Conservation (phyloP, 768 basidiomycete species). For the Lentinula edodes region DNA sequence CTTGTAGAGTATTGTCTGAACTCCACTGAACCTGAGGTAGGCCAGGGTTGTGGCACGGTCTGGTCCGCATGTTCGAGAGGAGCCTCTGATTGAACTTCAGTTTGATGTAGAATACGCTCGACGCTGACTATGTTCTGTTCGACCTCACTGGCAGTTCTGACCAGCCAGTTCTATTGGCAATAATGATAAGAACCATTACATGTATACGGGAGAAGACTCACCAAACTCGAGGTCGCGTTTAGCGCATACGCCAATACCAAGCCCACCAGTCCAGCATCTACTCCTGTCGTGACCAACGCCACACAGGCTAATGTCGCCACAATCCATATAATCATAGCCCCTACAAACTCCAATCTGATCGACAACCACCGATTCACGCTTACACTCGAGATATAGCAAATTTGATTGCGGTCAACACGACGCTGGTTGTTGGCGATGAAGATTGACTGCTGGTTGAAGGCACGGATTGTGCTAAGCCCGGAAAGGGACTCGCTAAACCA, state of each 20-base stretch:
- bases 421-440: conserved; percentile 67
- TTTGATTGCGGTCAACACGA: conserved; percentile 82
- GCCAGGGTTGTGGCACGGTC: conserved; percentile 62
- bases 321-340: conserved; percentile 71
- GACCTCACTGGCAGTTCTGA: conserved; percentile 79
- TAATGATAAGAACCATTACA: background rate
- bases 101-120: conserved; percentile 83
- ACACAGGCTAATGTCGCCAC: conserved; percentile 62
- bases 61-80: conserved; percentile 59
- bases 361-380: conserved; percentile 75
- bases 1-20: conserved; percentile 77
- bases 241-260: conserved; percentile 82
- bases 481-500: conserved; percentile 77
- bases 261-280: conserved; percentile 87
- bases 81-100: conserved; percentile 67
- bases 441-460: conserved; percentile 63
- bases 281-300: conserved; percentile 64
- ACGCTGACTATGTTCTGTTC: conserved; percentile 90
- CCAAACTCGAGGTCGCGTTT: conserved; percentile 77
- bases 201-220: conserved; percentile 25
- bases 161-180: conserved; percentile 64
- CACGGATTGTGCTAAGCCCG: conserved; percentile 80
- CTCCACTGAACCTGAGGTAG: conserved; percentile 62
- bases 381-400: conserved; percentile 68
- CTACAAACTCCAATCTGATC: conserved; percentile 72